These are phyloP conservation scores for Misopates orontium DNA, from an alignment of 257 asterid genomes.

Conservation along the genomic window DNA sequence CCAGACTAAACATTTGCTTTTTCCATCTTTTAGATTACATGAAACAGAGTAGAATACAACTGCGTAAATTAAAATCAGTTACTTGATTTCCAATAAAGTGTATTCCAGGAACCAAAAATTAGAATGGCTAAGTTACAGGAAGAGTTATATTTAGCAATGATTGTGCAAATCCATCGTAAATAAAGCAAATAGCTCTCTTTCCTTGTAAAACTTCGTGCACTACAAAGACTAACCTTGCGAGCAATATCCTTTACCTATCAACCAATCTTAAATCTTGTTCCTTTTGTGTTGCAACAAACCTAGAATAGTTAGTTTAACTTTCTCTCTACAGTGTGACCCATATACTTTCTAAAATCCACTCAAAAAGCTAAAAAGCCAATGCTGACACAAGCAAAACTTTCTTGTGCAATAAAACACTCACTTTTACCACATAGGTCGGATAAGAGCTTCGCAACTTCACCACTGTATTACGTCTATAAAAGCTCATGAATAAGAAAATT, in stretches of 20 bases:
- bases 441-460: no score
- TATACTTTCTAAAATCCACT: neutral
- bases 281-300: neutral
- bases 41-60: neutral
- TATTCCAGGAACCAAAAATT: neutral
- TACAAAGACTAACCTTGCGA: neutral
- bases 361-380: no score
- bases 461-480: no score
- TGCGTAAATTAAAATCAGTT: neutral
- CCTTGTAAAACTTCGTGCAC: neutral
- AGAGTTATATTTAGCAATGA: neutral
- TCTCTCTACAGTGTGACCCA: neutral
- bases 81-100: neutral
- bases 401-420: no score
- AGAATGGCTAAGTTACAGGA: neutral
- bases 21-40: no score
- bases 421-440: no score
- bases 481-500: no score
- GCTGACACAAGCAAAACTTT: no score
- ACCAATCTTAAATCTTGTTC: neutral
- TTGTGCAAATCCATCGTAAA: neutral
- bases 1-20: no score
- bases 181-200: neutral
- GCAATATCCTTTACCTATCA: neutral
- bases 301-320: neutral